phyloP scores from a whole-genome alignment of 441 rosid genomes.

The Pelargonium cotyledonis region DNA sequence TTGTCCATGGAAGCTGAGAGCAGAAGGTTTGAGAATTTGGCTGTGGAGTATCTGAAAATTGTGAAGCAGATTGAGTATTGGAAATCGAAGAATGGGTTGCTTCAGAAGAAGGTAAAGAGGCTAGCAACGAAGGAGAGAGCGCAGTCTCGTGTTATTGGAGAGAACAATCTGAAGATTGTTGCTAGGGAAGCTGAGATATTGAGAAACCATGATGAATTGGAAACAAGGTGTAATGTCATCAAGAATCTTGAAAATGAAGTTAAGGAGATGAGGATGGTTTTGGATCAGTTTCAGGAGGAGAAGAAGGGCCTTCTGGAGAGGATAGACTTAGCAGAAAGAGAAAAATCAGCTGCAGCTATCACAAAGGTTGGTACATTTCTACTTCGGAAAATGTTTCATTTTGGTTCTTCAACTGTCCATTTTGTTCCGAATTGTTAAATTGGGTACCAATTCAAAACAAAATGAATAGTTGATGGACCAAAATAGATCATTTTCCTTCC shows the following conservation, averaged over 20 bases:
- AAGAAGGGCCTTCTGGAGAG: slow-evolving; percentile 29
- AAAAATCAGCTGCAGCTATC: slow-evolving; percentile 21
- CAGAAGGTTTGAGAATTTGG: slow-evolving; percentile 35
- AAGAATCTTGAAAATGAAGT: slow-evolving; percentile 41
- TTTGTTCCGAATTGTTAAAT: too few relatives aligned
- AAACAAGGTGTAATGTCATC: slow-evolving; percentile 22
- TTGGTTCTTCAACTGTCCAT: too few relatives aligned
- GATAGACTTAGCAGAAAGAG: slow-evolving; percentile 21
- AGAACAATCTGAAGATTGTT: slow-evolving; percentile 29
- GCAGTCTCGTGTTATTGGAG: slow-evolving; percentile 27
- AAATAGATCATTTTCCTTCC: too few relatives aligned
- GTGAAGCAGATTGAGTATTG: slow-evolving; percentile 30
- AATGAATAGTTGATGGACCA: too few relatives aligned
- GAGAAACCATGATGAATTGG: slow-evolving; percentile 28
- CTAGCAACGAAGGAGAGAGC: slow-evolving; percentile 33
- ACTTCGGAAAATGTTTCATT: not conserved
- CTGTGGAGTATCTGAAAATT: slow-evolving; percentile 29
- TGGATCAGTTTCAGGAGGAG: slow-evolving; percentile 34
- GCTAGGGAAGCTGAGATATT: slow-evolving; percentile 34
- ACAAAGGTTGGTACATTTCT: slow-evolving; percentile 24
- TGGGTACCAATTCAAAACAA: too few relatives aligned
- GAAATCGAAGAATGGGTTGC: slow-evolving; percentile 37
- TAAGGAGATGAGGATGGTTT: slow-evolving; percentile 23
- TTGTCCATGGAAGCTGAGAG: slow-evolving; percentile 39
- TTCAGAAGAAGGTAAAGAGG: slow-evolving; percentile 43